Evolutionary conservation across 2,329 filamentous ascomycete species (phyloP), one percentile per base, ranked within the genome.

Genomic region (Dactylella cylindrospora): DNA sequence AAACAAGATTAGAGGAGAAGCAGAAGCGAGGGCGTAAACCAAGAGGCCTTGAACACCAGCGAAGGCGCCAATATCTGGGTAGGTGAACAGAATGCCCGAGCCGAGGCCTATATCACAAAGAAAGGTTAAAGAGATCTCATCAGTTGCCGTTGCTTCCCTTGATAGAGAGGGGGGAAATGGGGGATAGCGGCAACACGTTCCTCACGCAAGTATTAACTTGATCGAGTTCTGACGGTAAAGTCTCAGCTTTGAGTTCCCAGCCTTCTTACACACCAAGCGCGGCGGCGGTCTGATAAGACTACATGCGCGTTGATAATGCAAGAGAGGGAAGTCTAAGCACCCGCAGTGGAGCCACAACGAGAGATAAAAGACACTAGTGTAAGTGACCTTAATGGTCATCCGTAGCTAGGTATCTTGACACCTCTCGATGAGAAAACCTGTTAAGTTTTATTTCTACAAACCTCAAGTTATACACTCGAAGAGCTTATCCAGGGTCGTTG

Each of bases 181-280:
- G 70, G 71, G 66, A 70, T 82, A 88, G 86, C 86, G 87, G 87
- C 87, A 90, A 86, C 87, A 91, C 88, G 80, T 90, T 91, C 86
- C 88, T 84, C 88, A 91, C 88, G 88, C 88, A 93, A 93, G 88
- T 85, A 90, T 91, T 93, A 91, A 88, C 88, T 93, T 93, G 88
- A 88, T 93, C 88, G 87, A 91, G 87, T 91, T 84, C 76, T 86
- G 78, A 90, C 88, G 87, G 88, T 93, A 83, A 85, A 84, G 85
- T 91, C 88, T 93, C 88, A 91, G 88, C 88, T 82, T 90, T 81
- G 77, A 53, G 47, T 15, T 8, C 28, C 28, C 25, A n/a, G n/a
- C n/a, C n/a, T n/a, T n/a, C n/a, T n/a, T n/a, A n/a, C n/a, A n/a
- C n/a, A n/a, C n/a, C n/a, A n/a, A n/a, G n/a, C n/a, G n/a, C n/a